Evolutionary conservation across 345 rosid species (phyloP), one percentile per base, ranked within the genome.

Genomic region (Syzygium grande): DNA sequence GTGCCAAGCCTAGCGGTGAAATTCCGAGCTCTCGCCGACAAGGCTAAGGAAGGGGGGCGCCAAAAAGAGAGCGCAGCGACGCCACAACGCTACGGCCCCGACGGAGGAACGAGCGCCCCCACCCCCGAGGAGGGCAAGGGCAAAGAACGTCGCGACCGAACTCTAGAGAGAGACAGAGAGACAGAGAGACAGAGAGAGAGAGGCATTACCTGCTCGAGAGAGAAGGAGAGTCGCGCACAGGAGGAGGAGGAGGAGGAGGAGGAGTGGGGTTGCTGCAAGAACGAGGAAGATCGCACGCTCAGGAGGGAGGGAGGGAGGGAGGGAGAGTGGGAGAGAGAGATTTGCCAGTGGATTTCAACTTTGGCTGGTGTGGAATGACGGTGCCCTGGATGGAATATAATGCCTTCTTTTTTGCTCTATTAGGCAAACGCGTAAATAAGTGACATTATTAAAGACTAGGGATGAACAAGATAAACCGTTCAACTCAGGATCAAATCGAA

Each of bases 321-420:
- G 14, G 29, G 30, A 34, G 63, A 58, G 15, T 25, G 1, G 1
- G 14, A 15, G 30, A 34, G 1, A 4, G 14, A 13, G 30, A 59
- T 29, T 1, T 3, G 27, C 30, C 12, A 3, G 65, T 27, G 15
- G 16, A 27, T 59, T 58, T 59, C 30, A 6, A 27, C 30, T 59
- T 5, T 6, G 0, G 5, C 65, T 14, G 7, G 1, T n/a, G 1
- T n/a, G 29, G 10, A 0, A 11, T 27, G 65, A 14, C 30, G 65
- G 65, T 59, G 65, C 11, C 29, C 15, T 25, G 65, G 65, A 29
- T 25, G 65, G 65, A 25, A 25, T 5, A 59, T 27, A 11, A 11
- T 59, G 27, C 30, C 65, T 59, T 29, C 46, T 43, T 1, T n/a
- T 59, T 59, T 0, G 30, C 15, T 25, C 14, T 1, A 43, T 27